Evolutionary conservation across 805 yeast species (phyloP).

Genomic region (Blastobotrys robertii): DNA sequence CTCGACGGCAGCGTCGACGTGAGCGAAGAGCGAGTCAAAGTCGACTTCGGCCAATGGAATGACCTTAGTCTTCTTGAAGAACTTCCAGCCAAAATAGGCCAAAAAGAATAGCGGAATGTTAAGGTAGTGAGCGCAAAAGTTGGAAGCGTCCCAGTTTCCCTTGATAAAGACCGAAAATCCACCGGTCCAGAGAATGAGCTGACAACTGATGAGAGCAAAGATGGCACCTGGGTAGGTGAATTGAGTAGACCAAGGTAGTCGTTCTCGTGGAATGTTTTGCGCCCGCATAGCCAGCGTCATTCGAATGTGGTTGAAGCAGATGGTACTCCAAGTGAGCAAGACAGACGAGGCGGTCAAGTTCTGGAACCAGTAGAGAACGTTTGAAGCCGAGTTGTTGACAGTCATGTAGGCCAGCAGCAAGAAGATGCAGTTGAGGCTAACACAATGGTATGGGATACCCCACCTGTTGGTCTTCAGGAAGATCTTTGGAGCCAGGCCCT

Average conservation of each 20-base stretch:
- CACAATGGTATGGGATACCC: slow-evolving; percentile 62
- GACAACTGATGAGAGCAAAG: slow-evolving; percentile 2
- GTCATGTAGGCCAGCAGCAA: slow-evolving; percentile 65
- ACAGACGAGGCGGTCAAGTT: slow-evolving; percentile 31
- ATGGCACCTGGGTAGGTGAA: slow-evolving; percentile 26
- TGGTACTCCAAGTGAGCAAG: slow-evolving; percentile 47
- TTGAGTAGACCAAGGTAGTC: slow-evolving; percentile 38
- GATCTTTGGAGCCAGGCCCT: slow-evolving; percentile 64
- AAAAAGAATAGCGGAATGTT: slow-evolving; percentile 48
- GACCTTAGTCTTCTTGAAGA: slow-evolving; percentile 18
- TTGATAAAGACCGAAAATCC: slow-evolving; percentile 62
- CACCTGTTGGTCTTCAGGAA: slow-evolving; percentile 53
- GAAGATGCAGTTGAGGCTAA: slow-evolving; percentile 42
- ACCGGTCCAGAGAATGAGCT: slow-evolving; percentile 41
- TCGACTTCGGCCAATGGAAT: slow-evolving; percentile 8
- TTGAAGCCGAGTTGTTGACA: slow-evolving; percentile 44
- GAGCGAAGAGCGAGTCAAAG: slow-evolving; percentile 7
- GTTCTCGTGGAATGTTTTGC: slow-evolving; percentile 32
- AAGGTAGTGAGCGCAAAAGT: slow-evolving; percentile 56
- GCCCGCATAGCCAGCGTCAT: slow-evolving; percentile 35
- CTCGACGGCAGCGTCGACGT: not conserved
- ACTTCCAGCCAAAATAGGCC: slow-evolving; percentile 50
- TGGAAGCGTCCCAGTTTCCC: slow-evolving; percentile 47
- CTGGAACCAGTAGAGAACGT: slow-evolving; percentile 43
- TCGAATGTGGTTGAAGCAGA: slow-evolving; percentile 39